These are phyloP conservation scores for Metschnikowia cerradonensis DNA, from an alignment of 805 yeast species.

Conservation along the genomic window DNA sequence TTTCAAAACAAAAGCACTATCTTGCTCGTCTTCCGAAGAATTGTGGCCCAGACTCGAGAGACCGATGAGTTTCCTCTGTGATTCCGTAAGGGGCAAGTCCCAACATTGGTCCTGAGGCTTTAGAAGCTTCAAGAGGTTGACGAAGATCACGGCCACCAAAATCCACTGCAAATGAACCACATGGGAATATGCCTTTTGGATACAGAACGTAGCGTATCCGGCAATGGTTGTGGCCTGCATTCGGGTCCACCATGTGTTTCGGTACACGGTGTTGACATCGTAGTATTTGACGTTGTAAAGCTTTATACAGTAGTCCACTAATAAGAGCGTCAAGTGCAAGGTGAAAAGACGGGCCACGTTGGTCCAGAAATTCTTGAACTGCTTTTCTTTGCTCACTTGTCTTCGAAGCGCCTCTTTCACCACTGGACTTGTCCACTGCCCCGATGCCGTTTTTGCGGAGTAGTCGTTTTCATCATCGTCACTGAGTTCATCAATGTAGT, in stretches of 20 bases:
- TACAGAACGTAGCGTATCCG: background rate
- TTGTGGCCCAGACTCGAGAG: constrained; percentile 18
- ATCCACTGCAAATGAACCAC: constrained; percentile 12
- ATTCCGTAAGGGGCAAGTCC: constrained; percentile 46
- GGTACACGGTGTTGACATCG: constrained; percentile 10
- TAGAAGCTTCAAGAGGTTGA: constrained; percentile 26
- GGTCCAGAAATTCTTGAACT: constrained; percentile 28
- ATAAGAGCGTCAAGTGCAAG: constrained; percentile 22
- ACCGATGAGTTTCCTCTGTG: constrained; percentile 46
- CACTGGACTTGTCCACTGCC: constrained; percentile 40
- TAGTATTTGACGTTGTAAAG: constrained; percentile 8
- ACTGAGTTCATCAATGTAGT: constrained; percentile 3
- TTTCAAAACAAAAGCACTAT: constrained; percentile 20
- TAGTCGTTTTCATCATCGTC: constrained; percentile 4
- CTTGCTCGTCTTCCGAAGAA: constrained; percentile 11
- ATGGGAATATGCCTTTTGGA: background rate
- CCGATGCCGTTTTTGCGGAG: constrained; percentile 7
- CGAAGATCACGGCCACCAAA: constrained; percentile 24
- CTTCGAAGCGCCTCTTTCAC: constrained; percentile 42
- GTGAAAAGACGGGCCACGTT: constrained; percentile 26
- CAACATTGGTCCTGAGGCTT: constrained; percentile 47
- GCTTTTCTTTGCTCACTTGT: constrained; percentile 40
- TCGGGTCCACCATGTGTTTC: constrained; percentile 8
- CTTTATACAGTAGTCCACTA: constrained; percentile 7
- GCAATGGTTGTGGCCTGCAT: background rate